Evolutionary conservation across 1,284 basidiomycete species (phyloP), one percentile per base, ranked within the genome.

Genomic region (Uromyces viciae-fabae): DNA sequence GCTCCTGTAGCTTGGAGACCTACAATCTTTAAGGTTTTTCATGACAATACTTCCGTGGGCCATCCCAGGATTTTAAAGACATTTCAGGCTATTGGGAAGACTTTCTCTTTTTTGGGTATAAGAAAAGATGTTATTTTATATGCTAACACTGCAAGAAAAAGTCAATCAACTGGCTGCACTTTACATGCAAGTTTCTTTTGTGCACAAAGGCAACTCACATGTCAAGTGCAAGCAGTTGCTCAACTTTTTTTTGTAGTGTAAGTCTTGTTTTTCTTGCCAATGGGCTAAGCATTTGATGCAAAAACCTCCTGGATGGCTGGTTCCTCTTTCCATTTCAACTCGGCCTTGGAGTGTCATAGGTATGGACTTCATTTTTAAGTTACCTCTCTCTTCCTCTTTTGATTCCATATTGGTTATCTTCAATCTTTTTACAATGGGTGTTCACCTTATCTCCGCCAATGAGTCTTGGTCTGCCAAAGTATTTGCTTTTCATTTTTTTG

Each of bases 191-290:
- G n/a, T n/a, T n/a, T n/a, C n/a, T n/a, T n/a, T n/a, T n/a, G n/a
- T n/a, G n/a, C n/a, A n/a, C n/a, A n/a, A n/a, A n/a, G n/a, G n/a
- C n/a, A n/a, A n/a, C n/a, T n/a, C n/a, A n/a, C n/a, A n/a, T n/a
- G n/a, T n/a, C n/a, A n/a, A n/a, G n/a, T n/a, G n/a, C n/a, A n/a
- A n/a, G n/a, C n/a, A n/a, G n/a, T n/a, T n/a, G n/a, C n/a, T n/a
- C n/a, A n/a, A n/a, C n/a, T n/a, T n/a, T n/a, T n/a, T n/a, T n/a
- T n/a, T n/a, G n/a, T n/a, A n/a, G n/a, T n/a, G n/a, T n/a, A n/a
- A n/a, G n/a, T n/a, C n/a, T 68, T 43, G 22, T 11, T 68, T 68
- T 11, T 42, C 64, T 14, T 68, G 64, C 17, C 64, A 68, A 68
- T n/a, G 22, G 1, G 38, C 64, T 11, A 68, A 68, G 22, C 64